These are phyloP conservation scores for Phialophora macrospora DNA, from an alignment of 2,329 filamentous ascomycete genomes.

Conservation along the genomic window DNA sequence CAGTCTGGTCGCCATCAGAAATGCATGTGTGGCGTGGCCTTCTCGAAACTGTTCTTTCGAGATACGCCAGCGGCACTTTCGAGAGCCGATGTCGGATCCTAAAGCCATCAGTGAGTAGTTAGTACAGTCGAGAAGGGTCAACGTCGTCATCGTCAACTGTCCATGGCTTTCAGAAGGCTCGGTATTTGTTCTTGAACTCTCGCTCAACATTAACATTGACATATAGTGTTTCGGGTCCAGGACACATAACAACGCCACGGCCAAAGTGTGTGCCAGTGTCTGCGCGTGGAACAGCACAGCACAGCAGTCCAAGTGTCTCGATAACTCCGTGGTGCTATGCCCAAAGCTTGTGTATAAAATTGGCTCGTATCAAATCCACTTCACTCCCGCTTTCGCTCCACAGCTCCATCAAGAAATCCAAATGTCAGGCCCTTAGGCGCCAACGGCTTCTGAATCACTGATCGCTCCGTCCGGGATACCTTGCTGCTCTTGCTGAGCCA, in stretches of 20 bases:
- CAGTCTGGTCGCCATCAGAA: slow-evolving; percentile 1
- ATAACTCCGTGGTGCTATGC: slow-evolving; percentile 22
- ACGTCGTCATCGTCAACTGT: not conserved
- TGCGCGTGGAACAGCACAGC: not conserved
- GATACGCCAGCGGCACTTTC: not conserved
- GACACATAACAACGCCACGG: slow-evolving; percentile 11
- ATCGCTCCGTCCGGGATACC: slow-evolving; percentile 54
- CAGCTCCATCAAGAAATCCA: not conserved
- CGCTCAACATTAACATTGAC: slow-evolving; percentile 19
- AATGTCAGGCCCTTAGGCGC: slow-evolving; percentile 1
- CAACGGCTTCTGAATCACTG: slow-evolving; percentile 33
- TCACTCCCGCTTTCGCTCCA: not conserved
- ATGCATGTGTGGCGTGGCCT: not conserved
- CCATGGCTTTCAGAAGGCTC: not conserved
- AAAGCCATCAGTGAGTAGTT: not conserved
- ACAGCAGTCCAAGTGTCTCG: slow-evolving; percentile 10
- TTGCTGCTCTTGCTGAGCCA: slow-evolving; percentile 89
- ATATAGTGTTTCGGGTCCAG: slow-evolving; percentile 5
- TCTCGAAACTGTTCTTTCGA: slow-evolving; percentile 1
- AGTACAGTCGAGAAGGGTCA: not conserved
- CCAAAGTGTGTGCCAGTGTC: slow-evolving; percentile 7
- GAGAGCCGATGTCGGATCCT: not conserved
- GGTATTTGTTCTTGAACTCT: slow-evolving; percentile 1
- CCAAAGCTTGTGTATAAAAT: slow-evolving; percentile 19
- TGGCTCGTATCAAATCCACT: not conserved